A percentile compares a stretch with the other conserved stretches of the same genome.
Evolutionary conservation across 176 grass and related monocot genomes (phyloP).

Genomic region (Olyra latifolia): DNA sequence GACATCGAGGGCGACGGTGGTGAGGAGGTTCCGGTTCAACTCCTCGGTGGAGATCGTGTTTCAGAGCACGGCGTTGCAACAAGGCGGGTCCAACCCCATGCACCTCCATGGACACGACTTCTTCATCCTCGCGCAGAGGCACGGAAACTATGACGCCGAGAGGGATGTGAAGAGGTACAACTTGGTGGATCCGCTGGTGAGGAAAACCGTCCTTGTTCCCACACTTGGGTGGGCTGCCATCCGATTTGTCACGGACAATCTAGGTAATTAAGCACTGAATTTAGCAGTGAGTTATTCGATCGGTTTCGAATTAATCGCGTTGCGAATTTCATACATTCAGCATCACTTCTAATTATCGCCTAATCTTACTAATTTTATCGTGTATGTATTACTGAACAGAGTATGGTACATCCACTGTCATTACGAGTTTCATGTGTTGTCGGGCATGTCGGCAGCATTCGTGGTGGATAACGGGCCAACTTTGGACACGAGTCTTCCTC

Average conservation of each 20-base stretch:
- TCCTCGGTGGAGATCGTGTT: conserved; percentile 46
- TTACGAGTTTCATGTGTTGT: conserved; percentile 1
- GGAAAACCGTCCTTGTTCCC: conserved; percentile 26
- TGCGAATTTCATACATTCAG: too few relatives aligned
- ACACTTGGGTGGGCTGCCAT: conserved; percentile 1
- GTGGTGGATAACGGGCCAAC: conserved; percentile 34
- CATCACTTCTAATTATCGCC: too few relatives aligned
- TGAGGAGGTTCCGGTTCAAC: conserved; percentile 4
- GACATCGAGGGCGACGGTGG: background rate
- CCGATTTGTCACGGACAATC: conserved; percentile 28
- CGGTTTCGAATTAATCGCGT: too few relatives aligned
- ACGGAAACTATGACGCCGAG: conserved; percentile 45
- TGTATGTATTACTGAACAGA: background rate
- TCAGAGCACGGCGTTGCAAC: conserved; percentile 49
- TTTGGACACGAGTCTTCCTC: background rate
- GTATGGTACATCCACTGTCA: conserved; percentile 40
- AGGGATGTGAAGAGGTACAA: conserved; percentile 44
- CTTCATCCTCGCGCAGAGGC: conserved; percentile 50
- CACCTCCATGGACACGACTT: conserved; percentile 64
- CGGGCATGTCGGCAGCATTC: conserved; percentile 27
- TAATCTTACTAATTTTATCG: too few relatives aligned
- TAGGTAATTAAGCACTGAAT: conserved; percentile 15
- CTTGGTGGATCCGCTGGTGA: background rate
- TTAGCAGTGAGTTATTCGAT: background rate
- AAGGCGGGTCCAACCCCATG: conserved; percentile 61